Evolutionary conservation across 2,329 filamentous ascomycete genomes (phyloP).

Genomic region (Claviceps africana): DNA sequence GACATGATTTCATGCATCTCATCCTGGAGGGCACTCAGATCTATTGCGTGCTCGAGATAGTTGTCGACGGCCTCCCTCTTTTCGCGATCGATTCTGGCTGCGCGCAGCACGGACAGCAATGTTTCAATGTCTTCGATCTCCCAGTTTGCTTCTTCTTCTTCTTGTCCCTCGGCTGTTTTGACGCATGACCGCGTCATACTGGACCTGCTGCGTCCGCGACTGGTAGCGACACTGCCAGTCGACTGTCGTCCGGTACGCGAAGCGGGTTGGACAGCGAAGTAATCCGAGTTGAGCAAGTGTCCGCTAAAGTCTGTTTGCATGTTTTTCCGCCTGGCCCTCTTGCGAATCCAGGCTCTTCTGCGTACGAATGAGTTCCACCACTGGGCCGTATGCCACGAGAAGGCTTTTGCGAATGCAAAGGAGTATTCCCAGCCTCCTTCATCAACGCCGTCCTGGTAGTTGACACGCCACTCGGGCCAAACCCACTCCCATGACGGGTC

Average conservation of each 20-base stretch:
- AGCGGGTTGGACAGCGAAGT: constrained; percentile 61
- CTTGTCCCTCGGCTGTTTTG: constrained; percentile 36
- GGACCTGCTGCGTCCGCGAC: constrained; percentile 20
- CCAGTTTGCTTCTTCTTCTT: constrained; percentile 41
- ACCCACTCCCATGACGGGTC: constrained; percentile 93
- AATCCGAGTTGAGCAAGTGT: constrained; percentile 59
- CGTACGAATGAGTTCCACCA: constrained; percentile 97
- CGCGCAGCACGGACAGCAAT: constrained; percentile 54
- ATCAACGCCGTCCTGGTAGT: constrained; percentile 62
- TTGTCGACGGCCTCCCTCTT: constrained; percentile 72
- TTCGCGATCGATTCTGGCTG: constrained; percentile 72
- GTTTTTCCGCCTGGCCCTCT: constrained; percentile 49
- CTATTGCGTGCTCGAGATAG: constrained; percentile 67
- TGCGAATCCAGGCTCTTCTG: constrained; percentile 73
- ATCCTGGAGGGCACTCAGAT: constrained; percentile 60
- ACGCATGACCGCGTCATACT: constrained; percentile 23
- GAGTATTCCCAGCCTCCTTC: constrained; percentile 95
- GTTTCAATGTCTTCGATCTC: constrained; percentile 50
- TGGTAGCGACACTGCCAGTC: constrained; percentile 20
- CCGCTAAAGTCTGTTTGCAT: constrained; percentile 35
- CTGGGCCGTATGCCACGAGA: constrained; percentile 75
- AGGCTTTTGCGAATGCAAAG: constrained; percentile 62
- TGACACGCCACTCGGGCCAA: constrained; percentile 51
- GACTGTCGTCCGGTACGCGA: constrained; percentile 21
- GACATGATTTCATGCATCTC: constrained; percentile 78